Evolutionary conservation across 441 rosid genomes (phyloP), one percentile per base, ranked within the genome.

Genomic region (Erodium chrysanthum): DNA sequence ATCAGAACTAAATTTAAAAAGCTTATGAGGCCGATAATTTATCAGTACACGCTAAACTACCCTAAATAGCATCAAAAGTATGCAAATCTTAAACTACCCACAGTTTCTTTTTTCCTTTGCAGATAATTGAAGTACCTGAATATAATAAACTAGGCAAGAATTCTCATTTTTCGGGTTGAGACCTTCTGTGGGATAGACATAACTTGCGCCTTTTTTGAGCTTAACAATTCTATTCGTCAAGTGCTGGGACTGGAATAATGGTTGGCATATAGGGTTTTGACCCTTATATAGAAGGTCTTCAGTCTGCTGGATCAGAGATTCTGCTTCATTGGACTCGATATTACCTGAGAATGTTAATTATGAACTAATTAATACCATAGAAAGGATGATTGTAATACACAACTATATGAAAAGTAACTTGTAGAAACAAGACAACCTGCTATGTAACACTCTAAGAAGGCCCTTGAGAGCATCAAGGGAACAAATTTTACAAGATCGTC

Each of bases 81-180:
- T 4, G 40, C 40, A 35, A 35, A 35, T 4, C 5, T 35, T 35
- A 5, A 35, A 35, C 40, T 35, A 35, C 40, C 40, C 40, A 4
- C 40, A 35, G 40, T 35, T 35, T 5, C 3, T 25, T 3, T 25
- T 25, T 25, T 25, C 29, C 3, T 25, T 25, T 25, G 29, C 29
- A 25, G 29, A 25, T 25, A 35, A 35, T 35, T 35, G 7, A 35
- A 35, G 40, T 54, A 54, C 96, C 94, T 93, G 98, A 77, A 89
- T 87, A 73, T 90, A 93, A 73, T 90, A 96, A 58, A 93, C 67
- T 22, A 89, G 73, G 54, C 89, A 85, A 72, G 96, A 93, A 73
- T 90, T 90, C 77, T 89, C 95, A 68, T 93, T 90, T 2, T 68
- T 81, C 21, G 90, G 81, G 79, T 93, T 93, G 74, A 88, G 83